A percentile compares a stretch with the other conserved stretches of the same genome.
These are phyloP conservation scores for Amauroascus niger DNA, from an alignment of 2,329 filamentous ascomycete genomes.

Conservation along the genomic window DNA sequence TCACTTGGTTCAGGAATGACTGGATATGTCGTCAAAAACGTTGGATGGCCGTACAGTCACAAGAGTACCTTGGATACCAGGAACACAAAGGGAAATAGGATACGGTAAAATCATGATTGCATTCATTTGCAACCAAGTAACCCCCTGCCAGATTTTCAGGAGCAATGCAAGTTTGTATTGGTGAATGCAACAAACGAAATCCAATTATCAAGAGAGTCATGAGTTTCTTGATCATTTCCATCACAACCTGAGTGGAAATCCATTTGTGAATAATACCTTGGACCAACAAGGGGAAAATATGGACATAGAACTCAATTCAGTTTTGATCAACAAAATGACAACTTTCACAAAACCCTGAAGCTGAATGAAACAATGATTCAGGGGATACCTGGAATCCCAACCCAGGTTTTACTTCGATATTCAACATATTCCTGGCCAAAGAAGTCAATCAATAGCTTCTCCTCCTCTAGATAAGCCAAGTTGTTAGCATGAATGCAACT, in stretches of 20 bases:
- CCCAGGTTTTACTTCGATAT: slow-evolving; percentile 61
- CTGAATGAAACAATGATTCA: slow-evolving; percentile 19
- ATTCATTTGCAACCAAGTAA: background rate
- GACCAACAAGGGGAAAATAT: background rate
- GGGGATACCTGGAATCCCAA: slow-evolving; percentile 69
- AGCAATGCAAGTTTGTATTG: background rate
- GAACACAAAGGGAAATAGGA: background rate
- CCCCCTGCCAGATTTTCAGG: background rate
- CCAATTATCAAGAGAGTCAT: no score
- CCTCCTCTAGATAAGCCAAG: slow-evolving; percentile 53
- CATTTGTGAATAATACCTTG: background rate
- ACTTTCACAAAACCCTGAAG: background rate
- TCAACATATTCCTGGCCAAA: slow-evolving; percentile 72
- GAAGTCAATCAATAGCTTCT: slow-evolving; percentile 65
- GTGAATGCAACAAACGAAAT: no score
- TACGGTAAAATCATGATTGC: background rate
- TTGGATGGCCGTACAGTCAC: background rate
- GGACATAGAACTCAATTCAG: background rate
- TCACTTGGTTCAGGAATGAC: background rate
- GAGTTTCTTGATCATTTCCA: no score
- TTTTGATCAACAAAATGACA: background rate
- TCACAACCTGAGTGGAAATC: no score
- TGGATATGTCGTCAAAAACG: background rate
- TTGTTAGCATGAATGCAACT: background rate
- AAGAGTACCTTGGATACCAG: background rate